Conservation (phyloP, 1,284 basidiomycete genomes). For the Puccinia novopanici region DNA sequence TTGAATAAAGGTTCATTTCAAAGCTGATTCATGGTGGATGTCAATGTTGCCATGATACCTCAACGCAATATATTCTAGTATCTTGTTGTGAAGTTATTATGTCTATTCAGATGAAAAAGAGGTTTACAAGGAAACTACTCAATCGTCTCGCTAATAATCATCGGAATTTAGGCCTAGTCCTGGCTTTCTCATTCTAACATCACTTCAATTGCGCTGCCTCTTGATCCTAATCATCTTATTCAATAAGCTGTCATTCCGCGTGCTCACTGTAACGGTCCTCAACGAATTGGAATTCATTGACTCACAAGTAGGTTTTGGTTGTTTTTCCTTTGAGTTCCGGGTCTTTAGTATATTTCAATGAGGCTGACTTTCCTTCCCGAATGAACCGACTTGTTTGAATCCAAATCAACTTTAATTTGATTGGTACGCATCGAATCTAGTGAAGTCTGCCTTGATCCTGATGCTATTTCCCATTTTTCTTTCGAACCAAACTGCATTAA, state of each 20-base stretch:
- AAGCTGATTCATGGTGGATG: not conserved
- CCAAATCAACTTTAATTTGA: not conserved
- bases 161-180: not conserved
- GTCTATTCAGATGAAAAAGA: not conserved
- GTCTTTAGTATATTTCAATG: not conserved
- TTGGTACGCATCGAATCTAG: not conserved
- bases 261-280: not conserved
- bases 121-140: not conserved
- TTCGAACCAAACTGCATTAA: not conserved
- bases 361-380: not conserved
- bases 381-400: not conserved
- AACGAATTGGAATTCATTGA: not conserved
- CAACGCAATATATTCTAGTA: not conserved
- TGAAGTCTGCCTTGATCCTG: slow-evolving; percentile 5
- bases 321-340: not conserved
- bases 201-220: not conserved
- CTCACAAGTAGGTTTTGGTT: not conserved
- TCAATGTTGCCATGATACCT: not conserved
- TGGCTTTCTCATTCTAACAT: not conserved
- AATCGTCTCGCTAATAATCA: not conserved
- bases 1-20: no score
- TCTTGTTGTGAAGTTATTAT: not conserved
- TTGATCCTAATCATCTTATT: not conserved
- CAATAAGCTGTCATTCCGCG: not conserved
- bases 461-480: slow-evolving; percentile 7